phyloP scores from a whole-genome alignment of 768 basidiomycete genomes.

The Kwoniella newhampshirensis region DNA sequence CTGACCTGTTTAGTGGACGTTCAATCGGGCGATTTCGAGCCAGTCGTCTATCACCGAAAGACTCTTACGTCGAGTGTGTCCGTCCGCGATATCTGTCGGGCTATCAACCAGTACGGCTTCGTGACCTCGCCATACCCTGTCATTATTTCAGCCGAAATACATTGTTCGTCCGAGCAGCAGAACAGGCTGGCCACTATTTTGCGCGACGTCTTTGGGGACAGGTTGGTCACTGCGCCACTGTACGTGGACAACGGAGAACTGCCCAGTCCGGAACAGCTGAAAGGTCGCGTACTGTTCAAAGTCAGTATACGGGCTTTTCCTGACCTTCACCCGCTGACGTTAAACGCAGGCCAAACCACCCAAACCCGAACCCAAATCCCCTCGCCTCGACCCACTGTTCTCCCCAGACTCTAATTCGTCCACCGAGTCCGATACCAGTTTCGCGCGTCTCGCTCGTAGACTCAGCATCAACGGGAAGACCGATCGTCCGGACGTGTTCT shows the following conservation, averaged over 20 bases:
- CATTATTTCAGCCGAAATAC: slow-evolving; percentile 89
- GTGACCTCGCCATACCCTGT: slow-evolving; percentile 86
- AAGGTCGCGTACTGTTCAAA: slow-evolving; percentile 78
- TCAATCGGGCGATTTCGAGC: slow-evolving; percentile 81
- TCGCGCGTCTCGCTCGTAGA: slow-evolving; percentile 35
- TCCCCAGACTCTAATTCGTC: slow-evolving; percentile 37
- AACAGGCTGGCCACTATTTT: slow-evolving; percentile 75
- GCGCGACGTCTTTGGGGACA: slow-evolving; percentile 62
- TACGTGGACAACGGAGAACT: slow-evolving; percentile 57
- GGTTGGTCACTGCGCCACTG: slow-evolving; percentile 59
- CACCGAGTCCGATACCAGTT: slow-evolving; percentile 34
- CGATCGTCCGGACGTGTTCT: slow-evolving; percentile 54
- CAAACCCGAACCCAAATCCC: slow-evolving; percentile 17
- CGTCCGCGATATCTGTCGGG: slow-evolving; percentile 74
- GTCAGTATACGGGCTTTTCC: slow-evolving; percentile 53
- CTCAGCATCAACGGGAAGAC: slow-evolving; percentile 27
- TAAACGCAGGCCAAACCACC: slow-evolving; percentile 26
- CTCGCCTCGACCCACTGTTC: slow-evolving; percentile 6
- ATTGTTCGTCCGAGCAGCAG: slow-evolving; percentile 77
- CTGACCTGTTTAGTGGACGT: slow-evolving; percentile 70
- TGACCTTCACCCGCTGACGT: neutral
- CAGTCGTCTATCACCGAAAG: slow-evolving; percentile 83
- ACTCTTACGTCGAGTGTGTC: slow-evolving; percentile 82
- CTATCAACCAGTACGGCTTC: slow-evolving; percentile 86
- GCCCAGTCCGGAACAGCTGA: slow-evolving; percentile 82